Evolutionary conservation across 495 filamentous ascomycete genomes (phyloP), one percentile per base, ranked within the genome.

Genomic region (Cryomyces minteri): DNA sequence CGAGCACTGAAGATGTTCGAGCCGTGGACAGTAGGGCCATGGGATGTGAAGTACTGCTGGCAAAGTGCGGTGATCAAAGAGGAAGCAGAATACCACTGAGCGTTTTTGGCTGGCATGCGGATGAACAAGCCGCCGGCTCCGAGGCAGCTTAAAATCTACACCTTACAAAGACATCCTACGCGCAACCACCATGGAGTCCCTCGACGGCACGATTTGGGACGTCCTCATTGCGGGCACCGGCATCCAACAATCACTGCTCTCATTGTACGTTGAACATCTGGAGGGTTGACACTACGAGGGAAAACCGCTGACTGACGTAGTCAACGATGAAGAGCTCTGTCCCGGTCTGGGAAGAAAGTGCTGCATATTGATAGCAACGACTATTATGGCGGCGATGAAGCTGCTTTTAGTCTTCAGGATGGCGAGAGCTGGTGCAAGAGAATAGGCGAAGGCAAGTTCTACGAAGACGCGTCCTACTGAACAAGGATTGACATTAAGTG

Each of bases 141-240:
- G 31, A 40, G 10, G 32, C 34, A 51, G 48, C 54, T 46, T 43
- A 60, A 55, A 52, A 64, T 62, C 52, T 60, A 57, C 48, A 58
- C 45, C 46, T 55, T 50, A 48, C 52, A 51, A 47, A 51, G 52
- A 44, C 50, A 49, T 52, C 52, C 40, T 44, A 46, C 57, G 51
- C 51, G 58, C 46, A 47, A 46, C 44, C 53, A 58, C 30, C 46
- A 94, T 93, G 85, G 84, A 92, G 53, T 76, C 80, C 40, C 68
- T 94, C 46, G 65, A 76, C 58, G 79, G 80, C 43, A 85, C 83
- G 31, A 65, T 70, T 40, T 98, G 92, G 92, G 90, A 98, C 67
- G 77, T 92, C 53, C 68, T 90, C 46, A 84, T 98, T 50, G 72
- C 76, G 49, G 92, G 92, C 51, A 98, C 90, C 43, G 90, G 86